phyloP scores from a whole-genome alignment of 345 rosid genomes.

The Brassica juncea region DNA sequence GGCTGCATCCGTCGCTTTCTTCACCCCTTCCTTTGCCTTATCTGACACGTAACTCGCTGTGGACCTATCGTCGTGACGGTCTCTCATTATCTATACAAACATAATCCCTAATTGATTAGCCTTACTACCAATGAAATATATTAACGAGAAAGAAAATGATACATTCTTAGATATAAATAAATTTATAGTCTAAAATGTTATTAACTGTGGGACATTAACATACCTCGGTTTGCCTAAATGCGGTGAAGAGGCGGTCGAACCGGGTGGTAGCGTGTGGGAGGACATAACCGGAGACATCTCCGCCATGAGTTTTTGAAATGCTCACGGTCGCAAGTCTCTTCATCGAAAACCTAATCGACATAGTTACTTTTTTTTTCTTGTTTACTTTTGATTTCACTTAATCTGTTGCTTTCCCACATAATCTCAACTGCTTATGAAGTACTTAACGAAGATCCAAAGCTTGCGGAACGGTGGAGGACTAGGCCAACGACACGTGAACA shows the following conservation, averaged over 20 bases:
- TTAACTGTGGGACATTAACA: neutral
- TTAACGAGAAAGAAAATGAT: neutral
- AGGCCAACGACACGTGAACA: constrained; percentile 15
- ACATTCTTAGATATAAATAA: neutral
- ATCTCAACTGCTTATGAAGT: constrained; percentile 25
- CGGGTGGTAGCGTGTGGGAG: constrained; percentile 17
- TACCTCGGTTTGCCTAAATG: constrained; percentile 31
- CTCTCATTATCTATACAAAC: constrained; percentile 6
- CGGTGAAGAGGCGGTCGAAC: constrained; percentile 28
- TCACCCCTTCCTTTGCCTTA: constrained; percentile 47
- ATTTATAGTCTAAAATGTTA: neutral
- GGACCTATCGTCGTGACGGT: constrained; percentile 30
- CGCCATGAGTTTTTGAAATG: constrained; percentile 16
- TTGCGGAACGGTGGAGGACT: constrained; percentile 17
- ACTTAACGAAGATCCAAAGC: constrained; percentile 34
- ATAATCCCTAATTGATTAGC: neutral
- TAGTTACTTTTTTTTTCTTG: neutral
- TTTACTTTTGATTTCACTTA: neutral
- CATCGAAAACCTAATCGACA: constrained; percentile 25
- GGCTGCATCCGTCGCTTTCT: constrained; percentile 44
- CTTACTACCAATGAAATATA: neutral
- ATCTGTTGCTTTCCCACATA: constrained; percentile 17
- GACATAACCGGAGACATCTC: constrained; percentile 33
- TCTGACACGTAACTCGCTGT: constrained; percentile 38
- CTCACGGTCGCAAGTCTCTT: constrained; percentile 25